These are phyloP conservation scores for Cladosporium austrohemisphaericum DNA, from an alignment of 2,329 filamentous ascomycete genomes.

Conservation along the genomic window DNA sequence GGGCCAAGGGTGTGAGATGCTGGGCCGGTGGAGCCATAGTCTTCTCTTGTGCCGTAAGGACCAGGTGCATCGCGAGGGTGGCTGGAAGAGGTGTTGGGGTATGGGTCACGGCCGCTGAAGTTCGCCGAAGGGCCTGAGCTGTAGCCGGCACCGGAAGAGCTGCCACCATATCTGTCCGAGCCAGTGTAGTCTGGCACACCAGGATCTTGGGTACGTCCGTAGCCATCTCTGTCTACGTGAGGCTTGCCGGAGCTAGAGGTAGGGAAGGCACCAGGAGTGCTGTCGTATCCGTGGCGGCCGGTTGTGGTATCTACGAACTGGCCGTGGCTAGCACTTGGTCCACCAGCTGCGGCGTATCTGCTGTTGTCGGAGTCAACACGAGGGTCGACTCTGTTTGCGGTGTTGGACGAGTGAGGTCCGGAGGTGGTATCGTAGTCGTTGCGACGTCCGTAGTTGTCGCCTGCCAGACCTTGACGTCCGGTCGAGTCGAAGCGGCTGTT, in stretches of 20 bases:
- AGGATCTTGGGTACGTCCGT: neutral
- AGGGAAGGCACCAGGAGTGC: neutral
- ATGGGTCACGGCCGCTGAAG: conserved; percentile 3
- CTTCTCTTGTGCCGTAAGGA: conserved; percentile 1
- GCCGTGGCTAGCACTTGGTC: neutral
- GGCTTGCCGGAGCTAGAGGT: neutral
- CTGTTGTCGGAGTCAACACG: conserved; percentile 3
- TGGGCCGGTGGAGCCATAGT: conserved; percentile 3
- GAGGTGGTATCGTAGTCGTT: conserved; percentile 7
- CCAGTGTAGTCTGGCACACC: neutral
- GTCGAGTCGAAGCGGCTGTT: neutral
- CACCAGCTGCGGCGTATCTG: neutral
- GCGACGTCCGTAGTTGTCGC: neutral
- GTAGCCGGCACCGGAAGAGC: neutral
- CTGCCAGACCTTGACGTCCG: neutral
- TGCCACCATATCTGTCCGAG: neutral
- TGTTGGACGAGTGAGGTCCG: conserved; percentile 7
- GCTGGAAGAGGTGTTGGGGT: conserved; percentile 2
- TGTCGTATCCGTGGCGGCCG: conserved; percentile 3
- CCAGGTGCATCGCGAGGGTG: neutral
- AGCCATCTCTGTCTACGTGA: conserved; percentile 2
- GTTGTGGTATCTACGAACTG: neutral
- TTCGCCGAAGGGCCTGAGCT: neutral
- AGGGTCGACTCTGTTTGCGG: conserved; percentile 11
- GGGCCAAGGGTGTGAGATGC: conserved; percentile 18